Evolutionary conservation across 257 asterid genomes (phyloP), one percentile per base, ranked within the genome.

Genomic region (Rauvolfia tetraphylla): DNA sequence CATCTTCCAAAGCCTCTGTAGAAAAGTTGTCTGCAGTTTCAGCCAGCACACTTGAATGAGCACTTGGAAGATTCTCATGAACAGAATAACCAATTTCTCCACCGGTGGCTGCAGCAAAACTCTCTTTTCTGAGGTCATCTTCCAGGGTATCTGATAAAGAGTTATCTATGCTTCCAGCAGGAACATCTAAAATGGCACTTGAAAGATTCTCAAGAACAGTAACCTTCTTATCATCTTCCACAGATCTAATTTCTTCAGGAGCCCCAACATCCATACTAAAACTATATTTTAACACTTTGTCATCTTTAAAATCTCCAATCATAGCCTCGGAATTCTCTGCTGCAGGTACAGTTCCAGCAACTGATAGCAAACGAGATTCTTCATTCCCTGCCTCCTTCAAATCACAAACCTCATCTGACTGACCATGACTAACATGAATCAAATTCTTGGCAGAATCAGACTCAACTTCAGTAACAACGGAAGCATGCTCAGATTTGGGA

Each of bases 251-350:
- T 46, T 59, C 82, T 79, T 84, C 87, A 78, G 75, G 80, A 57
- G 81, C 71, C 71, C 53, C 84, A 22, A 74, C 44, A 49, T 81
- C 84, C 78, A 81, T 58, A n/a, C 83, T 73, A 46, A 79, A 75
- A 73, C 49, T 85, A 44, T 81, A 81, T 62, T 79, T 81, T 10
- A 79, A 41, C 44, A 42, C 74, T 38, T 65, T 63, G 17, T 68
- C 48, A 75, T 83, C 87, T 78, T 79, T 81, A 72, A 79, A 81
- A 10, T 79, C 89, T 70, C 67, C 72, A 69, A 65, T 62, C 74
- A 73, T 10, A 59, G 68, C 10, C 58, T 76, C 79, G 61, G 81
- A 74, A 58, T 74, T 71, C 65, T 81, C 84, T 33, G 12, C 38
- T 3, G 70, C 80, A 3, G 79, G 81, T 68, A 67, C 48, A 65